Conservation (phyloP, 805 yeast species). For the Candida wancherniae region DNA sequence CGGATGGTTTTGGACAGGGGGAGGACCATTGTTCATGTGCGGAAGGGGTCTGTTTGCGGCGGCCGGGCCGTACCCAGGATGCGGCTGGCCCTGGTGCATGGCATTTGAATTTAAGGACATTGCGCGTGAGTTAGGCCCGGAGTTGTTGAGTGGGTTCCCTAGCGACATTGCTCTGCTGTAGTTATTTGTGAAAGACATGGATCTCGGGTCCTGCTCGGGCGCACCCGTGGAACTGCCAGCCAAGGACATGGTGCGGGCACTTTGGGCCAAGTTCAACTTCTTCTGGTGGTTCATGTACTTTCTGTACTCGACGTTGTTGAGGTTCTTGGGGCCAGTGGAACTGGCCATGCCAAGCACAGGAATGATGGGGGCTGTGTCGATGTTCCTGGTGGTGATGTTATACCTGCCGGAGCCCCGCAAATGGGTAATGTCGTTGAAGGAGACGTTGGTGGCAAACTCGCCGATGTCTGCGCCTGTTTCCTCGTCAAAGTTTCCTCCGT, state of each 20-base stretch:
- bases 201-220: conserved; percentile 24
- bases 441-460: conserved; percentile 36
- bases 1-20: no score
- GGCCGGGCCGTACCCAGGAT: conserved; percentile 1
- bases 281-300: conserved; percentile 65
- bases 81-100: conserved; percentile 7
- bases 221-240: conserved; percentile 33
- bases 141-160: conserved; percentile 7
- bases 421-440: conserved; percentile 62
- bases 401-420: conserved; percentile 59
- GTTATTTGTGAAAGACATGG: conserved; percentile 23
- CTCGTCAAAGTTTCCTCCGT: conserved; percentile 31
- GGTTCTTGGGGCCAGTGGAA: conserved; percentile 20
- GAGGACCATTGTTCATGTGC: no score
- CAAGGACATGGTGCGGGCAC: conserved; percentile 44
- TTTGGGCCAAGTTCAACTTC: conserved; percentile 47
- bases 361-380: conserved; percentile 68
- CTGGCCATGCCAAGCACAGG: conserved; percentile 52
- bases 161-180: conserved; percentile 24
- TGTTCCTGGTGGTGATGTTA: conserved; percentile 34
- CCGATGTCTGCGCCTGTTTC: conserved; percentile 34
- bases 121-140: conserved; percentile 28
- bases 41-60: conserved; percentile 2
- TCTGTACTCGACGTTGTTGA: conserved; percentile 58
- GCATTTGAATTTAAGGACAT: conserved; percentile 37